phyloP scores from a whole-genome alignment of 345 rosid genomes.

The Jatropha curcas region DNA sequence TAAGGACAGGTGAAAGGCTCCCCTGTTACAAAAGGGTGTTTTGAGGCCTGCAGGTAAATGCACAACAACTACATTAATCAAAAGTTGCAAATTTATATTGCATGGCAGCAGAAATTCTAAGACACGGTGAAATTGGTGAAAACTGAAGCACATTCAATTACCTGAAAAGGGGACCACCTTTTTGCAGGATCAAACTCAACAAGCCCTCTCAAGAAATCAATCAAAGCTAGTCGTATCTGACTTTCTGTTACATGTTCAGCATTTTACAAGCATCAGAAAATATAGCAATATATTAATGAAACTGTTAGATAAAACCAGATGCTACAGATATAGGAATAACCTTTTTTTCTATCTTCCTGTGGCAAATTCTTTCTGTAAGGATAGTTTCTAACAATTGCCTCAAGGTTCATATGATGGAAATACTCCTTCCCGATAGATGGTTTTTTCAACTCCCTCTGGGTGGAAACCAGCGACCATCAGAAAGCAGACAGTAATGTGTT shows the following conservation, averaged over 20 bases:
- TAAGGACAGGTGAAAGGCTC: constrained; percentile 95
- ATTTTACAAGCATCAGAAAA: constrained; percentile 21
- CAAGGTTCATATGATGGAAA: constrained; percentile 87
- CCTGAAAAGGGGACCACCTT: constrained; percentile 99
- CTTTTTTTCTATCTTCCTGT: constrained; percentile 74
- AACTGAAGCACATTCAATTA: constrained; percentile 30
- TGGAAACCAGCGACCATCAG: constrained; percentile 26
- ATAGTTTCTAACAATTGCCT: constrained; percentile 80
- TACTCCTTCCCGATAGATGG: constrained; percentile 93
- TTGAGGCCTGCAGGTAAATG: constrained; percentile 74
- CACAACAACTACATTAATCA: constrained; percentile 9
- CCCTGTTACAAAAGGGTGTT: constrained; percentile 97
- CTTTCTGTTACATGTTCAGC: constrained; percentile 56
- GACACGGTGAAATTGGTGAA: constrained; percentile 15
- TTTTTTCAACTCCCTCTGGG: constrained; percentile 84
- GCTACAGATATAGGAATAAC: constrained; percentile 38
- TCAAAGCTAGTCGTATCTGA: constrained; percentile 81
- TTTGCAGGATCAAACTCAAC: constrained; percentile 98
- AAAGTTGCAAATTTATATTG: constrained; percentile 1
- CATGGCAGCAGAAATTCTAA: constrained; percentile 9
- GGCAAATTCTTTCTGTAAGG: constrained; percentile 83
- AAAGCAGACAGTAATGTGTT: constrained; percentile 13
- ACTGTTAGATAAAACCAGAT: background rate
- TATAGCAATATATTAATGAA: constrained; percentile 6
- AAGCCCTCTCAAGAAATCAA: constrained; percentile 97